phyloP scores from a whole-genome alignment of 345 rosid genomes.

The Gossypium herbaceum region DNA sequence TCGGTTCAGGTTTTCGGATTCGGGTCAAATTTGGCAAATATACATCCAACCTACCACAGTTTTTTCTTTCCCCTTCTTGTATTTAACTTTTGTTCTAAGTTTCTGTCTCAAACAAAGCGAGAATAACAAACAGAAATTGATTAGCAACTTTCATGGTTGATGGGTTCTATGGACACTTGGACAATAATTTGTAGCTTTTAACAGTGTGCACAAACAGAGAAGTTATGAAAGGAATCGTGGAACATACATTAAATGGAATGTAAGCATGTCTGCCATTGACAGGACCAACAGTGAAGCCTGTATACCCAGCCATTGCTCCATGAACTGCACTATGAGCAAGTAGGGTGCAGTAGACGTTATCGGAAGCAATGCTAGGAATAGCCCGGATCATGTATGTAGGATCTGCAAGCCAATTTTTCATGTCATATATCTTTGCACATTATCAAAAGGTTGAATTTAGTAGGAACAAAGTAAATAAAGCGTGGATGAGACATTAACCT shows the following conservation, averaged over 20 bases:
- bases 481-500: conserved; percentile 35
- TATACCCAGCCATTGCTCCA: conserved; percentile 92
- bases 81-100: no score
- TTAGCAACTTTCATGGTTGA: not conserved
- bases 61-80: no score
- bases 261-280: conserved; percentile 79
- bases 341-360: conserved; percentile 84
- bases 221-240: conserved; percentile 9
- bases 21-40: not conserved
- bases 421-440: conserved; percentile 13
- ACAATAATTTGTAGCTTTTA: not conserved
- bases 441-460: not conserved
- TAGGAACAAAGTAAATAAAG: not conserved
- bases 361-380: conserved; percentile 77
- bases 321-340: conserved; percentile 87
- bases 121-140: no score
- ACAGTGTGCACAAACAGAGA: not conserved
- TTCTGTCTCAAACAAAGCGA: no score
- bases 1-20: not conserved
- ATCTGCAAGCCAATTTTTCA: conserved; percentile 42
- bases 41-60: no score
- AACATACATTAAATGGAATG: conserved; percentile 66
- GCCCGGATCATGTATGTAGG: conserved; percentile 96
- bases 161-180: not conserved
- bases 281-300: conserved; percentile 77